Evolutionary conservation across 768 basidiomycete genomes (phyloP), one percentile per base, ranked within the genome.

Genomic region (Phallus indusiatus): DNA sequence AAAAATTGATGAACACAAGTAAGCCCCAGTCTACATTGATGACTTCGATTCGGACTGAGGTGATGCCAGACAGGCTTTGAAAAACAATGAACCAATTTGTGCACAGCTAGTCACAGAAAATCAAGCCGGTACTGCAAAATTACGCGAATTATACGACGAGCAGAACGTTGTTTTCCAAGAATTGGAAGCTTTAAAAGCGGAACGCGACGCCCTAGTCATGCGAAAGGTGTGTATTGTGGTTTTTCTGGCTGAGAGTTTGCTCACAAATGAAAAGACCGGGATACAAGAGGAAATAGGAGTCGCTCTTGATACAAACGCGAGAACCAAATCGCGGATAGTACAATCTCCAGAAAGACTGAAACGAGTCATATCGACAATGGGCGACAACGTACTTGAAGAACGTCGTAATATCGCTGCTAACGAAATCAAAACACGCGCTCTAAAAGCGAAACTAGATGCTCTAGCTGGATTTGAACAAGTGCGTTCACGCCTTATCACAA

Each of bases 341-440:
- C 90, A 93, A 69, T 93, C 90, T 0, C 94, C 94, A 0, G 94
- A 95, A 51, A 81, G 93, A 49, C 87, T 95, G 64, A 88, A 86
- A 67, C 82, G 85, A 54, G 88, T 83, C 47, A 95, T 95, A 65
- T 71, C 78, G 11, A 76, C 81, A n/a, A 91, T 95, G 87, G 78
- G 81, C 2, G 67, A 73, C 6, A 83, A 80, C 0, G 82, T 83
- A 0, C 69, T 79, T 17, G 85, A 87, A 56, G 90, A 94, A 64
- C 89, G 89, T 67, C 81, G 76, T 61, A 76, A 76, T 1, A 76
- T 89, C 18, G 74, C 78, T 1, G 70, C 78, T 62, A 81, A 85
- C 63, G 88, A 93, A 65, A 75, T 78, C 12, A 93, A 91, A 72
- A 78, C 83, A 4, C 75, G 90, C 49, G 91, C 93, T 65, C 76